phyloP scores from a whole-genome alignment of 164 flowering plant genomes.

The Akebia trifoliata region DNA sequence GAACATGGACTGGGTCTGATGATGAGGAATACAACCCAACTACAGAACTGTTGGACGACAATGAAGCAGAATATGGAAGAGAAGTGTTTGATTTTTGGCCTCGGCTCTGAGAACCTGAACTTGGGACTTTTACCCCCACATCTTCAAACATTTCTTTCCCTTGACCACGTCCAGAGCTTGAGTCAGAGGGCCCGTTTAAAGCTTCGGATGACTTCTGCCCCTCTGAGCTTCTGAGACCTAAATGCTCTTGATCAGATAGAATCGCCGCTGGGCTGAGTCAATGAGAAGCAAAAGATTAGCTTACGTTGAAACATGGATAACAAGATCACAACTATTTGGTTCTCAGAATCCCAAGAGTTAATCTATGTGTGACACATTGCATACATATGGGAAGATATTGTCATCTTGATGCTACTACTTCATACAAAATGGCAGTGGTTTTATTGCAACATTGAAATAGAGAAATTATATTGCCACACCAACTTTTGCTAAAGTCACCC shows the following conservation, averaged over 20 bases:
- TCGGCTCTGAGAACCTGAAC: slow-evolving; percentile 28
- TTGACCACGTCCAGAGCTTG: slow-evolving; percentile 26
- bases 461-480: too few species aligned
- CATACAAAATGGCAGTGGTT: too few species aligned
- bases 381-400: too few species aligned
- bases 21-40: slow-evolving; percentile 85
- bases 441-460: too few species aligned
- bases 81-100: slow-evolving; percentile 30
- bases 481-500: too few species aligned
- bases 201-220: slow-evolving; percentile 28
- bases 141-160: slow-evolving; percentile 41
- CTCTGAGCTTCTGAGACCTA: slow-evolving; percentile 25
- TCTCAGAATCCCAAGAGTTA: too few species aligned
- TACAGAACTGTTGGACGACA: slow-evolving; percentile 51
- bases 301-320: neutral
- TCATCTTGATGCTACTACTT: too few species aligned
- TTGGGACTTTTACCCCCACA: slow-evolving; percentile 22
- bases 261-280: slow-evolving; percentile 34
- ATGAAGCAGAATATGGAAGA: slow-evolving; percentile 31
- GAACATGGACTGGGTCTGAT: slow-evolving; percentile 94
- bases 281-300: neutral
- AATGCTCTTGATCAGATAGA: slow-evolving; percentile 33
- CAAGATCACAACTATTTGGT: neutral
- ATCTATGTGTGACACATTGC: too few species aligned
- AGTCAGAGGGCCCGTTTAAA: slow-evolving; percentile 30